Conservation (phyloP, 2,329 filamentous ascomycete species). For the Colletotrichum cereale region DNA sequence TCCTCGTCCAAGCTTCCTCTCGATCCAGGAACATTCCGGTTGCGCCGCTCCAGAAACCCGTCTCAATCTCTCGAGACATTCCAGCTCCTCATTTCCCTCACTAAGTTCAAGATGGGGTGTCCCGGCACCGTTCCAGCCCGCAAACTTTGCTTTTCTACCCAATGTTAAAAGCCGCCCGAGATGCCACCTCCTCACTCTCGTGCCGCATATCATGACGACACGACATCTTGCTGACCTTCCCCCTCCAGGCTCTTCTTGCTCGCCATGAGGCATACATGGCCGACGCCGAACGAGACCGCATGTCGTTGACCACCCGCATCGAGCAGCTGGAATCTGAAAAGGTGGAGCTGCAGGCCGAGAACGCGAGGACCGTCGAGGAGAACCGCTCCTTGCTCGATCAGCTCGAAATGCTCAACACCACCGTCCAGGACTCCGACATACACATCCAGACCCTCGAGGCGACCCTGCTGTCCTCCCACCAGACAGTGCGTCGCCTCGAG, state of each 20-base stretch:
- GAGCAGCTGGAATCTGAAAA: conserved; percentile 82
- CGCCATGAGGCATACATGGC: conserved; percentile 96
- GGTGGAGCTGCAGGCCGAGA: conserved; percentile 78
- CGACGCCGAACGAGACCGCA: conserved; percentile 88
- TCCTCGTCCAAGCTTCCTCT: neutral
- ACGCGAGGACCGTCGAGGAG: conserved; percentile 83
- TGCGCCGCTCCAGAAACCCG: conserved; percentile 3
- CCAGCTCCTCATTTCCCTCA: conserved; percentile 35
- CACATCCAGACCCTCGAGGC: conserved; percentile 83
- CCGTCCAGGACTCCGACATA: conserved; percentile 83
- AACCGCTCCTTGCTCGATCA: conserved; percentile 86
- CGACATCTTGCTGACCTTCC: conserved; percentile 75
- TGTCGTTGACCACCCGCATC: conserved; percentile 78
- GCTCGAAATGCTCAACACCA: conserved; percentile 84
- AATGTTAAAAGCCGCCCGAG: conserved; percentile 35
- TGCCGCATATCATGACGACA: conserved; percentile 44
- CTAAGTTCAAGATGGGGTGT: conserved; percentile 27
- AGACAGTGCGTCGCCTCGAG: conserved; percentile 81
- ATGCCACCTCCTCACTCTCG: conserved; percentile 34
- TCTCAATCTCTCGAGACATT: conserved; percentile 34
- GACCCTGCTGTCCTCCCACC: conserved; percentile 81
- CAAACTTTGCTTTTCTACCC: conserved; percentile 36
- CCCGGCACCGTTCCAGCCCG: conserved; percentile 44
- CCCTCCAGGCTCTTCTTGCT: conserved; percentile 85
- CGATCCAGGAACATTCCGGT: conserved; percentile 36